Conservation (phyloP, 2,329 filamentous ascomycete species). For the Sporothrix humicola region DNA sequence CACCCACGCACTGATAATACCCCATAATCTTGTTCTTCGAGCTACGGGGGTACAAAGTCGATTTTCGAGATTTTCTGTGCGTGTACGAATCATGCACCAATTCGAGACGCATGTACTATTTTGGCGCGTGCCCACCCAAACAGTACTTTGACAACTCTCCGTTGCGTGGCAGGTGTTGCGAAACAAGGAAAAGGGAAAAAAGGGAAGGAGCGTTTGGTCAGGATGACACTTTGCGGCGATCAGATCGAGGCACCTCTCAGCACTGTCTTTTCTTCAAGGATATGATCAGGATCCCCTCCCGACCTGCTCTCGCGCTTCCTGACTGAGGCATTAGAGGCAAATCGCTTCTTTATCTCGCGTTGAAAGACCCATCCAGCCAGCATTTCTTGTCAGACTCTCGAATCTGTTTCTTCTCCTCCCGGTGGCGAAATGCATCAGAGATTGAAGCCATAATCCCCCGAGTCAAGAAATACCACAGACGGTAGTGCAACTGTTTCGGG, state of each 20-base stretch:
- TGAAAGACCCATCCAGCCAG: background rate
- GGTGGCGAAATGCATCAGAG: background rate
- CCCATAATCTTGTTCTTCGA: conserved; percentile 23
- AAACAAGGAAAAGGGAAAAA: background rate
- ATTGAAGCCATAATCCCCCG: background rate
- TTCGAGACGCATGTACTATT: conserved; percentile 14
- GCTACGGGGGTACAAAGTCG: conserved; percentile 6
- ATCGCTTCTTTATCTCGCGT: background rate
- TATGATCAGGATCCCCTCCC: background rate
- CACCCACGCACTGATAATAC: conserved; percentile 16
- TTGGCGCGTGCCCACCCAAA: conserved; percentile 1
- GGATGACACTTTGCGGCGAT: background rate
- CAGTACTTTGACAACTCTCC: background rate
- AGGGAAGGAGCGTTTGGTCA: conserved; percentile 2
- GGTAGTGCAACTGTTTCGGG: background rate
- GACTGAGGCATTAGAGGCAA: background rate
- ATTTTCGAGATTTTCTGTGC: background rate
- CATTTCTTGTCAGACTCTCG: background rate
- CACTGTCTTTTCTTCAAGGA: background rate
- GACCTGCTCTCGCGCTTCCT: background rate
- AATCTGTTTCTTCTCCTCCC: conserved; percentile 3
- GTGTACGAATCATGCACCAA: conserved; percentile 3
- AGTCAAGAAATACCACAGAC: conserved; percentile 19
- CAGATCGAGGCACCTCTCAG: conserved; percentile 2
- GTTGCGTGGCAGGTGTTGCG: background rate